phyloP scores from a whole-genome alignment of 23 red algal species.

The Gracilariopsis chorda region DNA sequence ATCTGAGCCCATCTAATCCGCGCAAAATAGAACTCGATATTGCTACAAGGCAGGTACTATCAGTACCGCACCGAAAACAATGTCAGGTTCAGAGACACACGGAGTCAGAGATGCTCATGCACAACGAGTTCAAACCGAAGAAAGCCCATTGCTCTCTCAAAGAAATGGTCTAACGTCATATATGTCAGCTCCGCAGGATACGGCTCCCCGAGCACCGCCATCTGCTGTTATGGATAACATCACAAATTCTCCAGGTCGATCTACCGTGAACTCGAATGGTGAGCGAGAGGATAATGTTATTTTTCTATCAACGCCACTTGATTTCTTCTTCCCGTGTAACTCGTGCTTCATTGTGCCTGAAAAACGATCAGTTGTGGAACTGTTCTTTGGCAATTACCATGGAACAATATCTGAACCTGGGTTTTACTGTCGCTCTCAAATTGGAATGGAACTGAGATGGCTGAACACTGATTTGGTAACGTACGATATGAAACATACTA shows the following conservation, averaged over 20 bases:
- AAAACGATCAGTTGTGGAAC: conserved; percentile 22
- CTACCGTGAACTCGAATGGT: background rate
- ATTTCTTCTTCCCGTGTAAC: conserved; percentile 17
- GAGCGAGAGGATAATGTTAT: conserved; percentile 21
- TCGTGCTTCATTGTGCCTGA: conserved; percentile 69
- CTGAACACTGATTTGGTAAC: conserved; percentile 36
- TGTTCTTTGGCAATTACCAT: conserved; percentile 63
- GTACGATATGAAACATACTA: conserved; percentile 47
- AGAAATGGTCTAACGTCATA: background rate
- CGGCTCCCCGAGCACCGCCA: background rate
- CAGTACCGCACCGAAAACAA: no score
- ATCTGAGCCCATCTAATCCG: background rate
- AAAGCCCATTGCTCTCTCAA: background rate
- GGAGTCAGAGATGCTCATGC: background rate
- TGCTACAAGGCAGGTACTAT: background rate
- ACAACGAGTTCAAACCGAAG: background rate
- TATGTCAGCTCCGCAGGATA: background rate
- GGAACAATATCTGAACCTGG: conserved; percentile 62
- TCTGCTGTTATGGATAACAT: background rate
- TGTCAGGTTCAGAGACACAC: no score
- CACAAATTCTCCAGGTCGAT: no score
- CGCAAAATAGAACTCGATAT: background rate
- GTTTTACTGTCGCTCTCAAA: conserved; percentile 53
- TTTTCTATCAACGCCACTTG: conserved; percentile 32
- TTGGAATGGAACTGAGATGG: conserved; percentile 37